Evolutionary conservation across 2,329 filamentous ascomycete species (phyloP), one percentile per base, ranked within the genome.

Genomic region (Tolypocladium amazonense): DNA sequence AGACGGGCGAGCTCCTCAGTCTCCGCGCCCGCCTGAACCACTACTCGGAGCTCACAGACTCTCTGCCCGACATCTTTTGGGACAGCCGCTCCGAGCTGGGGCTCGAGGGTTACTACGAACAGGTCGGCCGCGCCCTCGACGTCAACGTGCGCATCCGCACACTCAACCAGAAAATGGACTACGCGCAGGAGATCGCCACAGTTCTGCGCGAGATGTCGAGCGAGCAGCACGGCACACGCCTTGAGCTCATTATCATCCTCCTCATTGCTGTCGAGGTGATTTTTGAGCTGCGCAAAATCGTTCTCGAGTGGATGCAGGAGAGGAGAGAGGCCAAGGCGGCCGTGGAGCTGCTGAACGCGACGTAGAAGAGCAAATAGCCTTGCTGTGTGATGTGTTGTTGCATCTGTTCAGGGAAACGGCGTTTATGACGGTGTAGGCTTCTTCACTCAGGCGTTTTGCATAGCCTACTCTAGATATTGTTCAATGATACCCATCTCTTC

Each of bases 81-180:
- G 94, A 99, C 72, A 89, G 84, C 66, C 84, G 86, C 56, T 88
- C 94, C 67, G 92, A 97, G 72, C 84, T 97, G 2, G 90, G 92
- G 0, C 81, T 99, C 2, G 94, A 97, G 72, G 89, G 88, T 37
- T 97, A 97, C 76, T 99, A 97, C 73, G 92, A 96, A 66, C 89
- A 94, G 72, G 91, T 97, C 47, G 92, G 93, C 47, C 85, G 88
- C 59, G 91, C 92, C 0, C 81, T 99, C 41, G 94, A 97, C 73
- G 92, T 97, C 30, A 89, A 90, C 39, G 90, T 94, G 33, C 84
- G 94, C 57, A 97, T 97, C 75, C 90, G 89, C 68, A 87, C 90
- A 23, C 76, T 97, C 66, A 99, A 99, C 72, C 90, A 96, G 76
- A 96, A 96, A 77, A 95, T 99, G 84, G 93, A 96, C 69, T 97